phyloP scores from a whole-genome alignment of 495 filamentous ascomycete genomes.

The Immersiella caudata region DNA sequence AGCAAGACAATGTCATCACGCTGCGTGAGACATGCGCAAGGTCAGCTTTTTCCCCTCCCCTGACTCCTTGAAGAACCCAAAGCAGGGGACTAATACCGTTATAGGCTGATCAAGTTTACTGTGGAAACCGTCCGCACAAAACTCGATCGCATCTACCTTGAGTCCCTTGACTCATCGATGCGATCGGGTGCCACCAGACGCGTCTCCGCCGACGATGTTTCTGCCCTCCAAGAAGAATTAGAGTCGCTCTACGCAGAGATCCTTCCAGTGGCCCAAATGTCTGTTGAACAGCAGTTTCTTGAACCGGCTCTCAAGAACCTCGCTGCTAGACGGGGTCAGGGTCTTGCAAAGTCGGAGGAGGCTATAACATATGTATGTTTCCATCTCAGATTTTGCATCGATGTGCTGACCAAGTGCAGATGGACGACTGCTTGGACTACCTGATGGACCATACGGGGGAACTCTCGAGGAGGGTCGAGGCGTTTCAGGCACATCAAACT shows the following conservation, averaged over 20 bases:
- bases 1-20: conserved; percentile 38
- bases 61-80: neutral
- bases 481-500: conserved; percentile 36
- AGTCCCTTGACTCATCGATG: conserved; percentile 36
- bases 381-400: neutral
- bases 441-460: conserved; percentile 38
- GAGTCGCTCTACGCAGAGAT: conserved; percentile 67
- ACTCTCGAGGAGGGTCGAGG: conserved; percentile 31
- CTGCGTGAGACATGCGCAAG: conserved; percentile 49
- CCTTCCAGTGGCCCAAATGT: conserved; percentile 63
- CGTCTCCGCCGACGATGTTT: conserved; percentile 37
- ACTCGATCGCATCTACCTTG: conserved; percentile 52
- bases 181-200: conserved; percentile 25
- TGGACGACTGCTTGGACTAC: conserved; percentile 43
- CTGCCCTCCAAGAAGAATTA: conserved; percentile 57
- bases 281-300: conserved; percentile 60
- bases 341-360: conserved; percentile 37
- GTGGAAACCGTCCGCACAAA: conserved; percentile 50
- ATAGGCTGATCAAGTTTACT: conserved; percentile 50
- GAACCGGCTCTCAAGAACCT: conserved; percentile 56
- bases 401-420: conserved; percentile 23
- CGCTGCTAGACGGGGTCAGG: conserved; percentile 40
- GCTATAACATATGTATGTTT: conserved; percentile 47
- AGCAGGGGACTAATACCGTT: conserved; percentile 23
- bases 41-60: conserved; percentile 19